A percentile compares a stretch with the other conserved stretches of the same genome.
Conservation (phyloP, 2,329 filamentous ascomycete genomes). For the Parascedosporium putredinis region DNA sequence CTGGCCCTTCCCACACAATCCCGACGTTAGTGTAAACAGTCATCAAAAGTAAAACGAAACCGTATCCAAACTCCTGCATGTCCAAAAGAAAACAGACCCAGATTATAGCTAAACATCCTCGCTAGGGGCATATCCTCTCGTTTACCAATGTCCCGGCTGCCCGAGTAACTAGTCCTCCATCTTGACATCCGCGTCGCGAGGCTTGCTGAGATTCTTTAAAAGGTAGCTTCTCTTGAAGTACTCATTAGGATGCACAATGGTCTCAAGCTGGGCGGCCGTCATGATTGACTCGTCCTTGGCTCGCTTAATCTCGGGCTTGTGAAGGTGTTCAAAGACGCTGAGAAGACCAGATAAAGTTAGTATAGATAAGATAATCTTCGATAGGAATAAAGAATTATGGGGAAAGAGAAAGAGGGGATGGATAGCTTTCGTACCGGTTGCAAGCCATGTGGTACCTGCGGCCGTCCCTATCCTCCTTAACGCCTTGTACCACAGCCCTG, state of each 20-base stretch:
- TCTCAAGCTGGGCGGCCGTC: constrained; percentile 72
- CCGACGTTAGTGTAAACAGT: too few species aligned
- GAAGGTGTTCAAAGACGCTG: constrained; percentile 81
- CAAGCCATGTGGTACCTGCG: constrained; percentile 91
- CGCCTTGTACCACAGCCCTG: constrained; percentile 62
- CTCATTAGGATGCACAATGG: constrained; percentile 93
- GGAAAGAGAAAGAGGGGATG: not conserved
- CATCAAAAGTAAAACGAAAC: too few species aligned
- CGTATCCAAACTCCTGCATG: too few species aligned
- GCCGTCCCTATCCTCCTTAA: constrained; percentile 81
- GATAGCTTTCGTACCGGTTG: constrained; percentile 58
- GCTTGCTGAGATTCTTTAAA: constrained; percentile 64
- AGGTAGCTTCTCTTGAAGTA: constrained; percentile 95
- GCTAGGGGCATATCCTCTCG: too few species aligned
- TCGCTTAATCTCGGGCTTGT: constrained; percentile 67
- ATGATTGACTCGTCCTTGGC: constrained; percentile 66
- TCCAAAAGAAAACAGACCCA: too few species aligned
- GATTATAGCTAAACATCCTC: too few species aligned
- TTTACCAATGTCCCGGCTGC: not conserved
- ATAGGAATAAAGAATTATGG: constrained; percentile 1
- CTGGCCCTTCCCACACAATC: too few species aligned
- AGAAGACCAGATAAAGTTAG: constrained; percentile 9
- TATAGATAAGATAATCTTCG: not conserved
- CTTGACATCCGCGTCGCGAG: constrained; percentile 38
- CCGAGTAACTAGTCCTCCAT: constrained; percentile 26